Evolutionary conservation across 2,329 filamentous ascomycete species (phyloP), one percentile per base, ranked within the genome.

Genomic region (Ramichloridium luteum): DNA sequence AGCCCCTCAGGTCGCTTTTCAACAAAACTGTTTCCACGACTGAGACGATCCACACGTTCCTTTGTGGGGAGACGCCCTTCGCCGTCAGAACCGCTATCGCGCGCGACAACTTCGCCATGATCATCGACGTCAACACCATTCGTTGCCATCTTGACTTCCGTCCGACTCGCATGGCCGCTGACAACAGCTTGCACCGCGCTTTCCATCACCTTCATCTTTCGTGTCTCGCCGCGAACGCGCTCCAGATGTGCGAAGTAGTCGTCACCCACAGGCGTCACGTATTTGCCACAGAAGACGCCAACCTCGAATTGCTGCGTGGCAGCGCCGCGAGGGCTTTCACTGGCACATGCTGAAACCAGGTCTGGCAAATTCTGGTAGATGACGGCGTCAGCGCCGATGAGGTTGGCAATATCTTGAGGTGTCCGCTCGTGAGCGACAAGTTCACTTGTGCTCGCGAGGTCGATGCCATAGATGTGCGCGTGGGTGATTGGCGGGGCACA

Each of bases 251-350:
- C 74, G 45, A 94, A 90, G 60, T 94, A 94, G 22, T 71, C 76
- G 5, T 76, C 69, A 1, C 78, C 72, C 2, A 94, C 80, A 0
- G 74, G 74, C 0, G 88, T 94, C 39, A 82, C 68, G 57, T 94
- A 94, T 41, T 76, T 74, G 27, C 88, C 88, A 50, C 77, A 84
- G 62, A 96, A 94, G 6, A 94, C 86, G 32, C 88, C 86, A 2
- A 92, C 76, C 53, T 96, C 88, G 44, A 94, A 94, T 34, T 77
- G 65, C 41, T 70, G 63, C 6, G 65, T 65, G 46, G 71, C 54
- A 18, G 63, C 60, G 38, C 70, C 59, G 34, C 69, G 61, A 30
- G 74, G 68, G 38, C 74, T 76, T 3, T 82, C 70, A 44, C 84
- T 76, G 2, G 75, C 69, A 50, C 86, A 94, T 1, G 85, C 75